These are phyloP conservation scores for Saccharomyces jurei DNA, from an alignment of 805 yeast species.

Conservation along the genomic window DNA sequence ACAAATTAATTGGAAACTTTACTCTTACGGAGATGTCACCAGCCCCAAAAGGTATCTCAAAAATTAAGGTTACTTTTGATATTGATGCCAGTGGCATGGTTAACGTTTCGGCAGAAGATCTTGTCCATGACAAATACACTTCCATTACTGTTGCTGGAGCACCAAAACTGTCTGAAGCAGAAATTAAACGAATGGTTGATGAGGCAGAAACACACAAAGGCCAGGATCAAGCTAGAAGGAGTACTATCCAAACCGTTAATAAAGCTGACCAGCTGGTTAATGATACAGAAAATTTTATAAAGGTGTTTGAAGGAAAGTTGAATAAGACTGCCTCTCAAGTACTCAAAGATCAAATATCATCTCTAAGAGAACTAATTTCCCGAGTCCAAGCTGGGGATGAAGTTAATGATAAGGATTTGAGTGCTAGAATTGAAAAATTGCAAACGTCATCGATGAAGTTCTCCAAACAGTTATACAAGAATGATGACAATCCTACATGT, in stretches of 20 bases:
- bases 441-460: slow-evolving; percentile 64
- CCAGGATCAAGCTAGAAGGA: slow-evolving; percentile 74
- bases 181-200: slow-evolving; percentile 79
- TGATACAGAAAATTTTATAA: slow-evolving; percentile 78
- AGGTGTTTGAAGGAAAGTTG: slow-evolving; percentile 54
- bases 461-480: slow-evolving; percentile 47
- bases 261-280: slow-evolving; percentile 65
- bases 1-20: slow-evolving; percentile 92
- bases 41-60: slow-evolving; percentile 72
- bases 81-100: slow-evolving; percentile 93
- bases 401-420: slow-evolving; percentile 46
- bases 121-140: slow-evolving; percentile 84
- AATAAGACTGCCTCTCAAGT: slow-evolving; percentile 37
- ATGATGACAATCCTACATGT: slow-evolving; percentile 13
- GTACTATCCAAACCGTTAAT: slow-evolving; percentile 67
- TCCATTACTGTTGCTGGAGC: slow-evolving; percentile 92
- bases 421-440: slow-evolving; percentile 60
- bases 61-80: slow-evolving; percentile 80
- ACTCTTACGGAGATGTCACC: slow-evolving; percentile 83
- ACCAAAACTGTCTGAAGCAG: slow-evolving; percentile 78
- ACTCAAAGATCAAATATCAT: slow-evolving; percentile 40
- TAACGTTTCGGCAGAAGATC: slow-evolving; percentile 86
- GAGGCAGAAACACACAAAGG: slow-evolving; percentile 82
- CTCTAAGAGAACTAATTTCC: slow-evolving; percentile 54
- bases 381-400: slow-evolving; percentile 51